phyloP scores from a whole-genome alignment of 768 basidiomycete species.

The Mycena galopus region DNA sequence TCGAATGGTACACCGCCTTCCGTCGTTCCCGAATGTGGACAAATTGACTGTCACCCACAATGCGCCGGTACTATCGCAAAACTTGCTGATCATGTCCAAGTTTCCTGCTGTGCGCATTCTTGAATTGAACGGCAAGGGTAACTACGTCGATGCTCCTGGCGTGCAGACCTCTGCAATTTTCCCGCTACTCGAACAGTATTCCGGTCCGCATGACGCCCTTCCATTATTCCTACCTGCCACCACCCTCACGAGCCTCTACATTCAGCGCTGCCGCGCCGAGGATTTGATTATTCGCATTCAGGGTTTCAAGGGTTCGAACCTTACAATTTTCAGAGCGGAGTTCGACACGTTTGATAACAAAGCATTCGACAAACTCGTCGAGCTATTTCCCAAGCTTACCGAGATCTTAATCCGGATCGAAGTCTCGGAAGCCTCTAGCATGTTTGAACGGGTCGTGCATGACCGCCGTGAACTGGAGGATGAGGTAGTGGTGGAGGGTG shows the following conservation, averaged over 20 bases:
- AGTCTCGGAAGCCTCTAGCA: neutral
- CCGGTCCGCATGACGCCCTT: neutral
- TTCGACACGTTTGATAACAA: neutral
- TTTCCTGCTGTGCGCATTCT: constrained; percentile 7
- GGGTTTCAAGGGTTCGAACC: neutral
- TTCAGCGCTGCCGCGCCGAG: neutral
- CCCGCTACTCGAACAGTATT: constrained; percentile 1
- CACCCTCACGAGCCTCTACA: neutral
- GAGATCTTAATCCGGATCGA: neutral
- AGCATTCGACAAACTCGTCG: neutral
- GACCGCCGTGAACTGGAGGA: neutral
- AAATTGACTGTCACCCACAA: neutral
- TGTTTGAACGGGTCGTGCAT: neutral
- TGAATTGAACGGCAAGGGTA: neutral
- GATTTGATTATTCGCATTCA: neutral
- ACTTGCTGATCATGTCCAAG: neutral
- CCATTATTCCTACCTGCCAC: neutral
- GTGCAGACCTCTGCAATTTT: neutral
- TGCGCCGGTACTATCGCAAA: neutral
- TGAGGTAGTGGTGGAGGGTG: neutral
- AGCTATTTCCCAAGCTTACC: neutral
- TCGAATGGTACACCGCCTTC: neutral
- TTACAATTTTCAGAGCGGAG: neutral
- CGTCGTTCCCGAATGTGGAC: constrained; percentile 13
- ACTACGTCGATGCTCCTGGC: neutral